Evolutionary conservation across 2,329 filamentous ascomycete genomes (phyloP), one percentile per base, ranked within the genome.

Genomic region (Elsinoe batatas): DNA sequence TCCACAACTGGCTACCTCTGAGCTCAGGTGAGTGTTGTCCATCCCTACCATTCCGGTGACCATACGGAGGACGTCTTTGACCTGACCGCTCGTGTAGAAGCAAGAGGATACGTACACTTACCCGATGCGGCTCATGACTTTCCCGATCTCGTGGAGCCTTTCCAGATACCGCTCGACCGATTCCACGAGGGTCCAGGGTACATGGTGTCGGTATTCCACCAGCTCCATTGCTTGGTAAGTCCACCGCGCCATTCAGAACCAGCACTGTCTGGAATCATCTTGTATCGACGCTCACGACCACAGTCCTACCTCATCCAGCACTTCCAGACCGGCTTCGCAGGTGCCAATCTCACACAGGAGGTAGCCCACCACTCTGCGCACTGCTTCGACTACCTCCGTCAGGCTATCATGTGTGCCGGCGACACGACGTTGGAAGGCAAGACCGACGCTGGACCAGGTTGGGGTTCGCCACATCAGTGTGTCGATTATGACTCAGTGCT

Each of bases 131-230:
- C 36, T 18, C 26, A 7, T 5, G 36, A 38, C 13, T 38, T n/a
- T 10, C 13, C 13, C 10, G 36, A 38, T 18, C 36, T 38, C 4
- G 36, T 38, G 36, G 36, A 38, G 36, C 36, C 36, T 38, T 38
- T 38, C 13, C 13, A 38, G 11, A 18, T 38, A 18, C 36, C 13
- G 17, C 36, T 38, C 10, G 36, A 38, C 12, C 36, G 36, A 5
- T 38, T n/a, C 36, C 36, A 38, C 17, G 17, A 38, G 5, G 36
- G 36, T n/a, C 36, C 36, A 38, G 36, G 36, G 57, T 69, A 68
- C 60, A 63, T 64, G 44, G 62, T 64, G 36, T 63, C 65, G 11
- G 51, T 69, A 42, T 69, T 65, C 59, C 67, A 69, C 57, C 65
- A 68, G 49, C 57, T 69, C 38, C 66, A 69, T 55, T 69, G 67